phyloP scores from a whole-genome alignment of 495 filamentous ascomycete genomes.

The Chaetomidium leptoderma region DNA sequence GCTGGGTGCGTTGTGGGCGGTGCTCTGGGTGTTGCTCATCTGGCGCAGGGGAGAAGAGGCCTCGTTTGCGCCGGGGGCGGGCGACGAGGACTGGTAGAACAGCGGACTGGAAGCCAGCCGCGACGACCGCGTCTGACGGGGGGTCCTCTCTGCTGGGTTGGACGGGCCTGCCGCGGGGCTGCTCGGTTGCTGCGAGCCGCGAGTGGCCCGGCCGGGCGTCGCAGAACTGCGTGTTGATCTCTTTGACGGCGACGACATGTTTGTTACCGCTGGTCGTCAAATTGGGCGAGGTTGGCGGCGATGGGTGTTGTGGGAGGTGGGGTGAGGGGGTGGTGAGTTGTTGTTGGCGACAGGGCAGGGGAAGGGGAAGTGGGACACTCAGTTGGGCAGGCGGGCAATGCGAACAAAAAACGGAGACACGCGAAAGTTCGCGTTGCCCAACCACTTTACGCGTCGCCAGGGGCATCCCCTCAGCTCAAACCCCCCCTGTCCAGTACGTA shows the following conservation, averaged over 20 bases:
- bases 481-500: conserved; percentile 28
- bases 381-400: conserved; percentile 11
- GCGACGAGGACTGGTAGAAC: conserved; percentile 79
- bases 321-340: background rate
- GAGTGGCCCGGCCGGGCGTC: conserved; percentile 51
- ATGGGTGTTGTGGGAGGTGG: conserved; percentile 1
- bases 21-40: conserved; percentile 54
- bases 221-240: conserved; percentile 53
- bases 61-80: conserved; percentile 44
- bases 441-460: conserved; percentile 28
- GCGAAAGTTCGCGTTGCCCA: conserved; percentile 21
- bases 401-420: conserved; percentile 25
- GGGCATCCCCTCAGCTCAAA: conserved; percentile 11
- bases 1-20: conserved; percentile 55
- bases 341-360: background rate
- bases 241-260: conserved; percentile 58
- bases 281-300: background rate
- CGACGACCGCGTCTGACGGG: conserved; percentile 40
- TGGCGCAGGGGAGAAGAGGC: conserved; percentile 53
- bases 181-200: conserved; percentile 50
- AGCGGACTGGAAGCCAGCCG: conserved; percentile 71
- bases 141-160: conserved; percentile 45
- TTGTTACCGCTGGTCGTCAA: conserved; percentile 15
- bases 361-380: conserved; percentile 6
- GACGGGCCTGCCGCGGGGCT: conserved; percentile 48